Conservation (phyloP, 345 rosid genomes). For the Hevea brasiliensis region DNA sequence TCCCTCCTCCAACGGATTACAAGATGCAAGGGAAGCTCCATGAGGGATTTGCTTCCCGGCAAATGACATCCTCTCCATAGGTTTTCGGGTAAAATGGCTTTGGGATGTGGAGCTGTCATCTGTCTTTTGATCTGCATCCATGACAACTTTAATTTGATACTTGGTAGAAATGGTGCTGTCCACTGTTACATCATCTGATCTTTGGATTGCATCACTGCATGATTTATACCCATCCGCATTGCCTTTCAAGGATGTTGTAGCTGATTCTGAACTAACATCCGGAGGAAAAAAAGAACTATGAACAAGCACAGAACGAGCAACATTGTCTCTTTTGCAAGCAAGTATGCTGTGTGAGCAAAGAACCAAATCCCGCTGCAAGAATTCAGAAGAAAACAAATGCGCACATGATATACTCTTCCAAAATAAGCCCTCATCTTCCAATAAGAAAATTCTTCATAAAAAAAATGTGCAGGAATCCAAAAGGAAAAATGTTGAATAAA, state of each 20-base stretch:
- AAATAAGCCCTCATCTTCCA: no score
- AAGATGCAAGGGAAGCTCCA: constrained; percentile 58
- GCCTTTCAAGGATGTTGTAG: constrained; percentile 79
- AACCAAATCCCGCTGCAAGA: constrained; percentile 82
- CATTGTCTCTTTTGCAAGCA: constrained; percentile 66
- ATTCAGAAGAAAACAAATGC: constrained; percentile 16
- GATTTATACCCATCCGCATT: constrained; percentile 59
- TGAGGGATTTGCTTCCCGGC: constrained; percentile 85
- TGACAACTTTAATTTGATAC: constrained; percentile 51
- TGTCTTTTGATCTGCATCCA: constrained; percentile 63
- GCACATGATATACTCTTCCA: neutral
- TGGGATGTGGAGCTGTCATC: constrained; percentile 75
- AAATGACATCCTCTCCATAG: constrained; percentile 45
- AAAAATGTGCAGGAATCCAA: neutral
- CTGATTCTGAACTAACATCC: constrained; percentile 84
- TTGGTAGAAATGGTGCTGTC: constrained; percentile 69
- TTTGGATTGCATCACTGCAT: constrained; percentile 74
- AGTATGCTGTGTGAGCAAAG: constrained; percentile 75
- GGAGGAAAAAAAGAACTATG: constrained; percentile 51
- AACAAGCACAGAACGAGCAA: constrained; percentile 46
- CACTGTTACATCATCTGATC: constrained; percentile 89
- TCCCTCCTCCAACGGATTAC: constrained; percentile 55
- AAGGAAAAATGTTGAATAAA: no score
- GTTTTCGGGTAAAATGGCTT: constrained; percentile 44
- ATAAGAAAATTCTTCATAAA: neutral